Base-by-base conservation (phyloP, 2,329 filamentous ascomycete genomes). In the Colletotrichum euphorbiae region DNA sequence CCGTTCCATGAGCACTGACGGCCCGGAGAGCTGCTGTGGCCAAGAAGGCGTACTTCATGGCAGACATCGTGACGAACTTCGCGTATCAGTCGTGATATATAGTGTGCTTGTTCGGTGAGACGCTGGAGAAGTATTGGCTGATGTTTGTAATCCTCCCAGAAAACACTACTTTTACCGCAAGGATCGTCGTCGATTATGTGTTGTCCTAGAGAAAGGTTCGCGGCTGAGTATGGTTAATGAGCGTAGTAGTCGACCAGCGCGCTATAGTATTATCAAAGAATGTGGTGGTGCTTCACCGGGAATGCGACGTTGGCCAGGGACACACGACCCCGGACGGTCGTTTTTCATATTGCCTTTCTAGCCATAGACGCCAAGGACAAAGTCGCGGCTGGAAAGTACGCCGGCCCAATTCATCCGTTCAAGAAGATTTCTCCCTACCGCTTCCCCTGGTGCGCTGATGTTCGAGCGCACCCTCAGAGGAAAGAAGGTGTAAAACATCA, bases 401-500 rank as follows among this genome's bases (percentile, higher is more conserved):
- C 45, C 61, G 40, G 54, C 9, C 64, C 40, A 48, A 51, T 60
- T 66, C 66, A 55, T 59, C 66, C 61, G 31, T 69, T 46, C 58
- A 55, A 69, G 59, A 54, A 62, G 52, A 19, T 55, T 40, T 28
- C 50, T 43, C 55, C 54, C 50, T 45, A 33, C 54, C 48, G 19
- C 40, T 19, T 12, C 56, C 17, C 56, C 17, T 33, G 12, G 17
- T 66, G 66, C 61, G 66, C 66, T 66, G 66, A 69, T 69, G 66
- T 69, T 60, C 36, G 33, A 55, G 55, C 45, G 17, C 46, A 50
- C 42, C 36, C 54, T 45, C 48, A 17, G 38, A 19, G 24, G 19
- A 38, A 13, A 42, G 28, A 46, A 45, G 66, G 61, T 60, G 61
- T 28, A 66, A 59, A 65, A 66, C 42, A 69, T 69, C 62, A 56